Evolutionary conservation across 257 asterid species (phyloP).

Genomic region (Perilla frutescens): DNA sequence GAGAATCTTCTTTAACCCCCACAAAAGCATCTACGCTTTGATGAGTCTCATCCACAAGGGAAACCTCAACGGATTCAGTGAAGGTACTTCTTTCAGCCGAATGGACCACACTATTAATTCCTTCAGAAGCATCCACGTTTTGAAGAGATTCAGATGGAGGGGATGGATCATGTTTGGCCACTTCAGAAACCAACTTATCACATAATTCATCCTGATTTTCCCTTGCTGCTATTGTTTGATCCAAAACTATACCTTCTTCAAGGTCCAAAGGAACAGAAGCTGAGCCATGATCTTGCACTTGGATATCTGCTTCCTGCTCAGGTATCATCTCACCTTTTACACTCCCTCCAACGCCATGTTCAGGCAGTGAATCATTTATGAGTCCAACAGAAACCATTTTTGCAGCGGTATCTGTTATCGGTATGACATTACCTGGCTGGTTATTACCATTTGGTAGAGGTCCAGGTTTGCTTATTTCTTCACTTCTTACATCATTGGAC

Average conservation of each 20-base stretch:
- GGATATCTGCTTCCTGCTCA: conserved; percentile 27
- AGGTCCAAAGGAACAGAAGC: conserved; percentile 29
- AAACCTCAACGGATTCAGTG: conserved; percentile 8
- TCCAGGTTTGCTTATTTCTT: conserved; percentile 31
- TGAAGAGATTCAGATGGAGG: conserved; percentile 38
- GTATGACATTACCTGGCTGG: conserved; percentile 33
- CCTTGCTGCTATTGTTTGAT: conserved; percentile 23
- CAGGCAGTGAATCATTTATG: conserved; percentile 28
- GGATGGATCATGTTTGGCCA: conserved; percentile 39
- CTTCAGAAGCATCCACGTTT: conserved; percentile 34
- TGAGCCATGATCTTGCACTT: conserved; percentile 33
- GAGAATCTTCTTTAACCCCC: conserved; percentile 22
- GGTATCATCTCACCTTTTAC: conserved; percentile 31
- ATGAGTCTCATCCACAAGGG: conserved; percentile 20
- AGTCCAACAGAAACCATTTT: conserved; percentile 41
- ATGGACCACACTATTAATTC: conserved; percentile 35
- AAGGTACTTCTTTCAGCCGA: conserved; percentile 23
- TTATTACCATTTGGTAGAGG: conserved; percentile 33
- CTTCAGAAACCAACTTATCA: conserved; percentile 40
- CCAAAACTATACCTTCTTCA: conserved; percentile 37
- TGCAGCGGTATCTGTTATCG: conserved; percentile 23
- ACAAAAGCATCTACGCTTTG: conserved; percentile 31
- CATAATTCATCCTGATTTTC: conserved; percentile 38
- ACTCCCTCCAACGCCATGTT: conserved; percentile 31
- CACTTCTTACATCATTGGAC: conserved; percentile 36